Evolutionary conservation across 2,329 filamentous ascomycete species (phyloP), one percentile per base, ranked within the genome.

Genomic region (Penicillium sp.): DNA sequence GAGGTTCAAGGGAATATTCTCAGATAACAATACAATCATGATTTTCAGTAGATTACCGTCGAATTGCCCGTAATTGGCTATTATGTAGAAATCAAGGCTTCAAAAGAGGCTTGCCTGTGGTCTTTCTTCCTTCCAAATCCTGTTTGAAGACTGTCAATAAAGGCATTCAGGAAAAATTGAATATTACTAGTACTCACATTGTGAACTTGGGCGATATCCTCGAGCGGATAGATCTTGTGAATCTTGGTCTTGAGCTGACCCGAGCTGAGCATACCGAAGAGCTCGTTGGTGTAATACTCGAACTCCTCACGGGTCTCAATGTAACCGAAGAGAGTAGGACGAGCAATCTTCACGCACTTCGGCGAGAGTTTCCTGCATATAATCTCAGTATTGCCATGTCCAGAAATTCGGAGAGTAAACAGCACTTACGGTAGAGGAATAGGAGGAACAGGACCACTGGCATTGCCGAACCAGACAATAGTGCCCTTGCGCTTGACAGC

Each of bases 41-140:
- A 26, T 7, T 27, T 18, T 6, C 13, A 27, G 8, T 41, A 2
- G n/a, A 27, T 7, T 6, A 6, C 26, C 26, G 26, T 27, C 26
- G 7, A 7, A 27, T 27, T 27, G 26, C 10, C 7, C 26, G 10
- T 40, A 7, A 13, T 32, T 34, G 12, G n/a, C 2, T 17, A 8
- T 7, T 20, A 34, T 30, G 0, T n/a, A 37, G 21, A 54, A 43
- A 41, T 67, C 63, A 86, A 40, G 84, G 81, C 74, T 86, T 86
- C 65, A 96, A 70, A 49, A 97, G 70, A 56, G 95, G 72, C 78
- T 96, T 96, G 15, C 92, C 92, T 9, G 85, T 90, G 2, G 90
- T 94, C 78, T 87, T 90, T 62, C 91, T 80, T 34, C 89, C 83
- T 73, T 95, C 89, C 37, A 97, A 80, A 70, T 96, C 90, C 68